These are phyloP conservation scores for Hsuehochloa calcarea DNA, from an alignment of 176 grass and related monocot species.

Conservation along the genomic window DNA sequence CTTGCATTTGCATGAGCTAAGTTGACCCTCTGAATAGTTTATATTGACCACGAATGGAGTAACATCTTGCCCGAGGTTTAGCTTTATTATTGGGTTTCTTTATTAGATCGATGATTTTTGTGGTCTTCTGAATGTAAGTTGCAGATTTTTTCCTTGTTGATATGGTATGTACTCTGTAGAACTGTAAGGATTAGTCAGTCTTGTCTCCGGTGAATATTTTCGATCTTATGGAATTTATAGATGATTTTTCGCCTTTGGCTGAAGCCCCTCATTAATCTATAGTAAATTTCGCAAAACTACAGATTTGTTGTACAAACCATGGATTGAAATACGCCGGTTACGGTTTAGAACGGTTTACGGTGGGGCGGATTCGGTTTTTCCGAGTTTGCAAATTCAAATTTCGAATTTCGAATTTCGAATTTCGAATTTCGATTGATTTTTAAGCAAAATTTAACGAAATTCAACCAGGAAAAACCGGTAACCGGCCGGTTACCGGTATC, in stretches of 20 bases:
- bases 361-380: no score
- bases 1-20: background rate
- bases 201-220: background rate
- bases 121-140: background rate
- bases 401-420: no score
- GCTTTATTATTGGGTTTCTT: background rate
- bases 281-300: no score
- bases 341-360: no score
- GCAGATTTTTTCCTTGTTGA: background rate
- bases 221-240: background rate
- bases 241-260: slow-evolving; percentile 3
- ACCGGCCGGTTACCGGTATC: no score
- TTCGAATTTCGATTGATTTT: no score
- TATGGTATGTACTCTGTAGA: background rate
- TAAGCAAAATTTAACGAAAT: no score
- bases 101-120: background rate
- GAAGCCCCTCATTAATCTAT: background rate
- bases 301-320: no score
- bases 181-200: background rate
- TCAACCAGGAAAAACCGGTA: no score
- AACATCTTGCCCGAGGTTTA: background rate
- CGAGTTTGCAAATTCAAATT: no score
- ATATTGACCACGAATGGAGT: background rate
- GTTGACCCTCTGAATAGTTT: background rate
- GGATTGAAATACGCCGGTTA: no score